Evolutionary conservation across 345 rosid genomes (phyloP).

Genomic region (Laguncularia racemosa): DNA sequence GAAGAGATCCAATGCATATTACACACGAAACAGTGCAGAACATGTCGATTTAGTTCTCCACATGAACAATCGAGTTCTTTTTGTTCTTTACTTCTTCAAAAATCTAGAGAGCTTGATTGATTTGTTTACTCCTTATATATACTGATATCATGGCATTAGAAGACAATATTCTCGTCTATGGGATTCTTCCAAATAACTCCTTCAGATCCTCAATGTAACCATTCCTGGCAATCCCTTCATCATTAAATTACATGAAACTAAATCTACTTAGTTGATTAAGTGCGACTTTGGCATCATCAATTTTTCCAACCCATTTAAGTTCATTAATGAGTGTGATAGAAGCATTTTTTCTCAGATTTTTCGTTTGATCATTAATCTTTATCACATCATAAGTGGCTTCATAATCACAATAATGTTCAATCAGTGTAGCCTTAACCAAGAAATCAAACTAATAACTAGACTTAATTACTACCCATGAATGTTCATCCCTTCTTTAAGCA

Average conservation of each 20-base stretch:
- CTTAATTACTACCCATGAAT: conserved; percentile 46
- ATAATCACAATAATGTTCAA: conserved; percentile 41
- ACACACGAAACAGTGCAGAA: conserved; percentile 42
- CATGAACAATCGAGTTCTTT: conserved; percentile 28
- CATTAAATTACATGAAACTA: conserved; percentile 36
- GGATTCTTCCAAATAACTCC: conserved; percentile 34
- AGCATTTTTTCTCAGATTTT: conserved; percentile 25
- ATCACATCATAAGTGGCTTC: conserved; percentile 36
- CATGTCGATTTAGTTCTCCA: conserved; percentile 38
- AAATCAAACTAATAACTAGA: conserved; percentile 37
- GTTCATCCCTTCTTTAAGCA: conserved; percentile 21
- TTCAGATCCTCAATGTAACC: conserved; percentile 34
- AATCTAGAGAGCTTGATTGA: conserved; percentile 38
- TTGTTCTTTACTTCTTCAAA: conserved; percentile 39
- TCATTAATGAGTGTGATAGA: conserved; percentile 34
- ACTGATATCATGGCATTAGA: conserved; percentile 45
- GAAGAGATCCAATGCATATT: conserved; percentile 49
- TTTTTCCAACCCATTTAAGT: conserved; percentile 20
- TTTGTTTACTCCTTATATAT: conserved; percentile 36
- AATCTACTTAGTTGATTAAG: conserved; percentile 20
- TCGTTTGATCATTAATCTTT: conserved; percentile 24
- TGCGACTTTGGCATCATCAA: conserved; percentile 39
- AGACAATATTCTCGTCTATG: conserved; percentile 32
- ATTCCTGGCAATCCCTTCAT: conserved; percentile 39
- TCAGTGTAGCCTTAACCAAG: conserved; percentile 33